Percentiles rank a stretch among this genome's conserved stretches.
Evolutionary conservation across 768 basidiomycete species (phyloP).

Genomic region (Peribolospora kevripleyi): DNA sequence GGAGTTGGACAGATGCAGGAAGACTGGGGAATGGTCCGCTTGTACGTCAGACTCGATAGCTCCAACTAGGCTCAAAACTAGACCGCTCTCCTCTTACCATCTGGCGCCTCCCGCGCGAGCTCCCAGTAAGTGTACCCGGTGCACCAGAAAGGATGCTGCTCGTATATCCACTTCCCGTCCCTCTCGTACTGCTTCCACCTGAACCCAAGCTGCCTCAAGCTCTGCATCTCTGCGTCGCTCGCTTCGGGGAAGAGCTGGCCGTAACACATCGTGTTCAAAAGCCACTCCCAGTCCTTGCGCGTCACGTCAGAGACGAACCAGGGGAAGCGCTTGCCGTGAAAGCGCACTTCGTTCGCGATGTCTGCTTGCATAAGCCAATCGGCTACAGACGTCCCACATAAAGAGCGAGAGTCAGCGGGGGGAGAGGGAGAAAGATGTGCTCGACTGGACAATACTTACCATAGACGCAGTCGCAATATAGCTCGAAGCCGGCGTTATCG

Average conservation of each 20-base stretch:
- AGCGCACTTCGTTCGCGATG: conserved; percentile 54
- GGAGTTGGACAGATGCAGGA: conserved; percentile 68
- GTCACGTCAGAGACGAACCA: conserved; percentile 89
- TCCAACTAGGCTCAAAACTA: not conserved
- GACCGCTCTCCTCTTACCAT: conserved; percentile 18
- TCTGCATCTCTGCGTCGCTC: conserved; percentile 52
- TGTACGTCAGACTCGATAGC: too few relatives aligned
- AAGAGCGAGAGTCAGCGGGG: not conserved
- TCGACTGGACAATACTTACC: conserved; percentile 25
- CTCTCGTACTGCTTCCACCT: conserved; percentile 92
- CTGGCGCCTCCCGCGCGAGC: conserved; percentile 40
- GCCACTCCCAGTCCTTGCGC: conserved; percentile 82
- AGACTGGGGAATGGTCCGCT: conserved; percentile 23
- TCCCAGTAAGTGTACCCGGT: conserved; percentile 66
- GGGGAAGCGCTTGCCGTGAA: conserved; percentile 87
- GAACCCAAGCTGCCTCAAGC: conserved; percentile 47
- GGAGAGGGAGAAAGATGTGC: not conserved
- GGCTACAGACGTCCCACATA: conserved; percentile 25
- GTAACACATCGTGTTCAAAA: conserved; percentile 62
- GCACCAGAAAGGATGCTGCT: conserved; percentile 85
- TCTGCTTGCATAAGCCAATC: conserved; percentile 85
- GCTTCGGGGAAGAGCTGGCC: conserved; percentile 77
- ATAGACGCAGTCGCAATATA: conserved; percentile 69
- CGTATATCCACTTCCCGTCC: conserved; percentile 81
- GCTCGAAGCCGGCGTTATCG: conserved; percentile 70